Conservation (phyloP, 2,329 filamentous ascomycete species). For the Acephala macrosclerotiorum region DNA sequence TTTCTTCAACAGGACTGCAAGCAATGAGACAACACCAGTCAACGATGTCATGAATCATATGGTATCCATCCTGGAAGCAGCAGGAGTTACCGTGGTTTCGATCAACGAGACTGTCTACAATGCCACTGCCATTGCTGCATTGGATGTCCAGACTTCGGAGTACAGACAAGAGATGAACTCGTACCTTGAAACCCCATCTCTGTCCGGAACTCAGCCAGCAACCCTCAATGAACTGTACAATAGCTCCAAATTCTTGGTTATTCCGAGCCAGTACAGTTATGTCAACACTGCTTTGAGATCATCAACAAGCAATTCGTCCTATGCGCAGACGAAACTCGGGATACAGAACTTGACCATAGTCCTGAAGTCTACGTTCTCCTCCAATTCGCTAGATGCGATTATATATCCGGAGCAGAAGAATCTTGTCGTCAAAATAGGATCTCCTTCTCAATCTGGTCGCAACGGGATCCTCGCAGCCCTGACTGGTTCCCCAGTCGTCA, state of each 20-base stretch:
- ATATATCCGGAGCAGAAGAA: slow-evolving; percentile 72
- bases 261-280: slow-evolving; percentile 64
- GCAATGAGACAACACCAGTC: slow-evolving; percentile 62
- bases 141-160: slow-evolving; percentile 69
- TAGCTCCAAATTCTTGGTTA: slow-evolving; percentile 62
- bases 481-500: slow-evolving; percentile 51
- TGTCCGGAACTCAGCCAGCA: slow-evolving; percentile 51
- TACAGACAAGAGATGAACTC: slow-evolving; percentile 61
- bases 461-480: slow-evolving; percentile 54
- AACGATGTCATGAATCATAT: slow-evolving; percentile 59
- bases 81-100: slow-evolving; percentile 58
- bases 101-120: slow-evolving; percentile 60
- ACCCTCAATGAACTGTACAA: slow-evolving; percentile 58
- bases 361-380: slow-evolving; percentile 57
- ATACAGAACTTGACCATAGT: slow-evolving; percentile 61
- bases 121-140: slow-evolving; percentile 53
- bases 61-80: slow-evolving; percentile 51
- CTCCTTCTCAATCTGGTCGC: slow-evolving; percentile 62
- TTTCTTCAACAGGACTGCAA: slow-evolving; percentile 62
- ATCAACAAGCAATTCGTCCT: slow-evolving; percentile 59
- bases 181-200: slow-evolving; percentile 58
- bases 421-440: slow-evolving; percentile 65
- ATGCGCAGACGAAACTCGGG: slow-evolving; percentile 52
- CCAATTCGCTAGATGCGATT: slow-evolving; percentile 60
- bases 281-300: slow-evolving; percentile 58